phyloP scores from a whole-genome alignment of 2,329 filamentous ascomycete genomes.

The Blastomyces silverae region DNA sequence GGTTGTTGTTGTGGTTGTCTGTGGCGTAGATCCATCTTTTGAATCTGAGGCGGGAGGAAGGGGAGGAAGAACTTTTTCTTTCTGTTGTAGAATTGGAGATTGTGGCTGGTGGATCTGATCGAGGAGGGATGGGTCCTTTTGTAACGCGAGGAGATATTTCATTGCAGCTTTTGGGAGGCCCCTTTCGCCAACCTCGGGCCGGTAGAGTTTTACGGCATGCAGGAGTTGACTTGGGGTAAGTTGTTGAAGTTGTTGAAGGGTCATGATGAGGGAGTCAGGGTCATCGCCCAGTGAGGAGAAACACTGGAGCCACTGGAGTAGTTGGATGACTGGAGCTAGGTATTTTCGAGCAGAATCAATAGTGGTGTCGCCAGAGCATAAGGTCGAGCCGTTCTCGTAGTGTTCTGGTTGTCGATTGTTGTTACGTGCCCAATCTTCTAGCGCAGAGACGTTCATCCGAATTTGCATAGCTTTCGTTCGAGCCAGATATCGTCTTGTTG shows the following conservation, averaged over 20 bases:
- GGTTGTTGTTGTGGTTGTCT: background rate
- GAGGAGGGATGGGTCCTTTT: slow-evolving; percentile 63
- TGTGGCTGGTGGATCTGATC: slow-evolving; percentile 32
- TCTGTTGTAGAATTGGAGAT: slow-evolving; percentile 24
- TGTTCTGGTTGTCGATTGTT: slow-evolving; percentile 95
- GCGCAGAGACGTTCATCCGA: slow-evolving; percentile 90
- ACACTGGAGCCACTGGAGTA: slow-evolving; percentile 95
- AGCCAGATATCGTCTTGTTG: slow-evolving; percentile 86
- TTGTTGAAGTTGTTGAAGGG: slow-evolving; percentile 78
- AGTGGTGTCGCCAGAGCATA: slow-evolving; percentile 75
- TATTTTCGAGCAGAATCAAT: slow-evolving; percentile 78
- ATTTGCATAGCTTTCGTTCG: slow-evolving; percentile 99
- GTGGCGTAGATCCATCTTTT: background rate
- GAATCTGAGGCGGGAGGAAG: background rate
- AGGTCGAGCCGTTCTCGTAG: slow-evolving; percentile 86
- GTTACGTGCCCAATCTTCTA: slow-evolving; percentile 90
- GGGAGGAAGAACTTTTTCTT: slow-evolving; percentile 12
- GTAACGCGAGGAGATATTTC: slow-evolving; percentile 74
- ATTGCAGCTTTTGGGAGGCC: slow-evolving; percentile 78
- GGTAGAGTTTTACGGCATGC: slow-evolving; percentile 86
- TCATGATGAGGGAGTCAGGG: slow-evolving; percentile 77
- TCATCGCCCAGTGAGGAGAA: slow-evolving; percentile 93
- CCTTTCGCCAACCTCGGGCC: slow-evolving; percentile 92
- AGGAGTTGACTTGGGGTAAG: slow-evolving; percentile 83
- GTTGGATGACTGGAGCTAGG: slow-evolving; percentile 81